These are phyloP conservation scores for Xylariaceae sp. DNA, from an alignment of 2,329 filamentous ascomycete genomes.

Conservation along the genomic window DNA sequence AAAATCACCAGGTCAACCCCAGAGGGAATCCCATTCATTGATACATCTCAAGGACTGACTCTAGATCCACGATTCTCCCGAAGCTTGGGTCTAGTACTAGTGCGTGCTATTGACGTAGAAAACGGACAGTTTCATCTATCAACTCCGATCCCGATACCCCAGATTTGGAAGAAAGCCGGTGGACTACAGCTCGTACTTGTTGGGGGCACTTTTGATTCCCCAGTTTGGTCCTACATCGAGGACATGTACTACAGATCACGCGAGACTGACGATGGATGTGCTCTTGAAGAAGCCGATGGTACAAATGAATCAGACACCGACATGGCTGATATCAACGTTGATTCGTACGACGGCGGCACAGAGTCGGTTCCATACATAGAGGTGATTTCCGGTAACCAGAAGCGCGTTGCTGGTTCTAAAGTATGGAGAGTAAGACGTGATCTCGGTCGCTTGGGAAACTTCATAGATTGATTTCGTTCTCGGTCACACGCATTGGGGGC, in stretches of 20 bases:
- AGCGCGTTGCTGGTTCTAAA: constrained; percentile 53
- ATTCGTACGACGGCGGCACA: constrained; percentile 19
- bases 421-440: constrained; percentile 64
- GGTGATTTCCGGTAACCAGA: constrained; percentile 50
- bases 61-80: constrained; percentile 58
- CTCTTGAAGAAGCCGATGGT: constrained; percentile 14
- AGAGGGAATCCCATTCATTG: constrained; percentile 60
- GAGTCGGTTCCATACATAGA: constrained; percentile 55
- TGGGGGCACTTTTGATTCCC: constrained; percentile 64
- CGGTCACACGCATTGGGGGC: no score
- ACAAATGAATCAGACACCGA: constrained; percentile 21
- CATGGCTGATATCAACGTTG: constrained; percentile 32
- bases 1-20: constrained; percentile 38
- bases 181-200: constrained; percentile 58
- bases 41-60: constrained; percentile 47
- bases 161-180: constrained; percentile 37
- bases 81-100: constrained; percentile 60
- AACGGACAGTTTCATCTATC: constrained; percentile 58
- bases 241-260: constrained; percentile 46
- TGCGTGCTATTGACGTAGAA: constrained; percentile 63
- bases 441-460: constrained; percentile 39
- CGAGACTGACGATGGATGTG: no score
- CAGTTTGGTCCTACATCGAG: constrained; percentile 67
- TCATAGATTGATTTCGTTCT: constrained; percentile 6
- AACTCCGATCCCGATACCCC: constrained; percentile 49